These are phyloP conservation scores for Metschnikowia anglica DNA, from an alignment of 805 yeast species.

Conservation along the genomic window DNA sequence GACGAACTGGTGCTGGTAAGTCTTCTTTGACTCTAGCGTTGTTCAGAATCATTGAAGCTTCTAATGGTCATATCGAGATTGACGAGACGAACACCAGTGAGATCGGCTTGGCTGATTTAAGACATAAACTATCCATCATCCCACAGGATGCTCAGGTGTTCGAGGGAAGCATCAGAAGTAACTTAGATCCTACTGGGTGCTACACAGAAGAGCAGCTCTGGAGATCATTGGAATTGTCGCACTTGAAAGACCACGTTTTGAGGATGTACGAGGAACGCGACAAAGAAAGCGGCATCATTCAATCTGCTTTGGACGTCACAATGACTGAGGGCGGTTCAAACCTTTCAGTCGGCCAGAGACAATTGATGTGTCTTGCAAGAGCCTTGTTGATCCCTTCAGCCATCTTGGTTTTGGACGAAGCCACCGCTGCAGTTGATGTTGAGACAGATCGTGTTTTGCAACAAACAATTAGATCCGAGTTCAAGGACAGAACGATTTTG, in stretches of 20 bases:
- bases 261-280: constrained; percentile 37
- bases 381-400: constrained; percentile 62
- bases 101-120: constrained; percentile 44
- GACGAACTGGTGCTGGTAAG: constrained; percentile 49
- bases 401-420: constrained; percentile 75
- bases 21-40: constrained; percentile 45
- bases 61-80: constrained; percentile 37
- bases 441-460: constrained; percentile 78
- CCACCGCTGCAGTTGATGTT: constrained; percentile 87
- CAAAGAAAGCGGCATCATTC: constrained; percentile 24
- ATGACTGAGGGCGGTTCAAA: constrained; percentile 47
- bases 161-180: constrained; percentile 42
- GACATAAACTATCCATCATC: constrained; percentile 42
- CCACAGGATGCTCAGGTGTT: constrained; percentile 49
- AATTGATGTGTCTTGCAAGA: constrained; percentile 73
- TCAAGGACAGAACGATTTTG: constrained; percentile 72
- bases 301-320: constrained; percentile 33
- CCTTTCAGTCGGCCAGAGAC: constrained; percentile 54
- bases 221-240: constrained; percentile 44
- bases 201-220: constrained; percentile 40
- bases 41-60: constrained; percentile 43
- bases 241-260: constrained; percentile 41
- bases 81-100: constrained; percentile 34
- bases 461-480: constrained; percentile 72
- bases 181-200: constrained; percentile 41